Percentiles rank a stretch among this genome's conserved stretches.
phyloP scores from a whole-genome alignment of 2,329 filamentous ascomycete species.

The Calonectria honghensis region DNA sequence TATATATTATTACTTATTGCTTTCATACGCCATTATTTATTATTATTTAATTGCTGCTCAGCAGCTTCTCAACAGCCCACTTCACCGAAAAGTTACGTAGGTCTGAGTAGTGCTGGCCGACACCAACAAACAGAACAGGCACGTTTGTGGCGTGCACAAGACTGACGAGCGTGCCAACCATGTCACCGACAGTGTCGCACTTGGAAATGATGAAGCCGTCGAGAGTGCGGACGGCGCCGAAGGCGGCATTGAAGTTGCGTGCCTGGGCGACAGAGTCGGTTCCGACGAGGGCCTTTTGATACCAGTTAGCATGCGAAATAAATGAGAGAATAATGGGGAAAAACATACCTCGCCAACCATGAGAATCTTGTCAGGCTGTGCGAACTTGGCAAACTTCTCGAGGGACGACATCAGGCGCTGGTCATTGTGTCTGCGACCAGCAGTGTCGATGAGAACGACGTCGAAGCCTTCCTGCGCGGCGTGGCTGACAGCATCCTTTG shows the following conservation, averaged over 20 bases:
- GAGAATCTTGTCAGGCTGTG: conserved; percentile 97
- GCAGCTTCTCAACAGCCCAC: conserved; percentile 81
- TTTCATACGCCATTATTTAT: conserved; percentile 12
- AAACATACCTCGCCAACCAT: conserved; percentile 83
- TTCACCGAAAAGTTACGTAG: conserved; percentile 81
- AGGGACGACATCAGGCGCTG: conserved; percentile 95
- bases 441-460: conserved; percentile 97
- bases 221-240: conserved; percentile 85
- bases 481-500: conserved; percentile 92
- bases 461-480: conserved; percentile 86
- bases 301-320: conserved; percentile 30
- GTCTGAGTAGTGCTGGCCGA: conserved; percentile 82
- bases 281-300: conserved; percentile 85
- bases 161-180: conserved; percentile 96
- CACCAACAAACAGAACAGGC: conserved; percentile 92
- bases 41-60: conserved; percentile 67
- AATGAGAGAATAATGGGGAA: conserved; percentile 17
- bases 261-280: conserved; percentile 97
- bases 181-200: conserved; percentile 99
- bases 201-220: conserved; percentile 99
- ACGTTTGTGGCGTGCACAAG: conserved; percentile 98
- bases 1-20: conserved; percentile 37
- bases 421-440: conserved; percentile 95
- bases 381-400: conserved; percentile 98
- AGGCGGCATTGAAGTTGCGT: conserved; percentile 95